phyloP scores from a whole-genome alignment of 2,329 filamentous ascomycete genomes.

The Phyllosticta citrichinensis region DNA sequence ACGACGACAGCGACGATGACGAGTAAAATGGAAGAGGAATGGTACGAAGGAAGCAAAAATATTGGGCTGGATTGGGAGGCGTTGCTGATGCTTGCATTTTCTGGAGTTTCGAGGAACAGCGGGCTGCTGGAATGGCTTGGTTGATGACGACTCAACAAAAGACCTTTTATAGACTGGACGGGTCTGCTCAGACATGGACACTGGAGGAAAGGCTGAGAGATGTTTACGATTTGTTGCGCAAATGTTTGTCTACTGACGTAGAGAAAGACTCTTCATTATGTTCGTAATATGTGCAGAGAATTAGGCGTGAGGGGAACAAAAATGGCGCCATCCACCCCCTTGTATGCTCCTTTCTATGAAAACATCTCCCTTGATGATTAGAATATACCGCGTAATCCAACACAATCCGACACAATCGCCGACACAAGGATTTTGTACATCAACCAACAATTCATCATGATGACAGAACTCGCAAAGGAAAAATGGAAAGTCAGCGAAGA shows the following conservation, averaged over 20 bases:
- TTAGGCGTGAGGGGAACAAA: not conserved
- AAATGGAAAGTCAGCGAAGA: too few species aligned
- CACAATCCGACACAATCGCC: not conserved
- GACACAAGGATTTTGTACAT: not conserved
- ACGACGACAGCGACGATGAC: constrained; percentile 6
- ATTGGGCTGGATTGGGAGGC: not conserved
- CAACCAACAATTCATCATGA: not conserved
- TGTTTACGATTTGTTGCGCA: not conserved
- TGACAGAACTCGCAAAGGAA: too few species aligned
- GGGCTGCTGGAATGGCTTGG: not conserved
- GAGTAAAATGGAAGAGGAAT: not conserved
- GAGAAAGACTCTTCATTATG: not conserved
- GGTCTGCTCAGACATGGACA: not conserved
- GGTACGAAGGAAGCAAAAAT: not conserved
- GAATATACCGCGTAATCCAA: not conserved
- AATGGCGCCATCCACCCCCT: not conserved
- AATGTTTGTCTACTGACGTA: not conserved
- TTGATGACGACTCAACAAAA: not conserved
- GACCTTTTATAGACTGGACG: not conserved
- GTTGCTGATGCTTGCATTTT: not conserved
- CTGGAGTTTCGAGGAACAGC: not conserved
- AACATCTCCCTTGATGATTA: not conserved
- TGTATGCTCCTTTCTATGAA: not conserved
- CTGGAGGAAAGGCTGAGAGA: not conserved
- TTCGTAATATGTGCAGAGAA: not conserved